Conservation (phyloP, 768 basidiomycete genomes). For the Suillus bovinus region DNA sequence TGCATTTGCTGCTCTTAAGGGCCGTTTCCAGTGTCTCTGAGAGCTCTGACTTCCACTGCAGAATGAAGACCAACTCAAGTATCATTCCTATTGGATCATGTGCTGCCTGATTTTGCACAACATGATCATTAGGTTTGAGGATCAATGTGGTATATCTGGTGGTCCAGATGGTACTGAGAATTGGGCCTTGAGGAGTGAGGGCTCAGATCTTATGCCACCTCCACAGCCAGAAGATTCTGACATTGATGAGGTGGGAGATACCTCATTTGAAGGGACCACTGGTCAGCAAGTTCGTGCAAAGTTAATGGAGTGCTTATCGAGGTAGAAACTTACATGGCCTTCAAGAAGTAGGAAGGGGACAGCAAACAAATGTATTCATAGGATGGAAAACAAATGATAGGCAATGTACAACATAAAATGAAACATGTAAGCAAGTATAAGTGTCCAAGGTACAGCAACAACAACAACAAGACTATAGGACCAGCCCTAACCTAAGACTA, state of each 20-base stretch:
- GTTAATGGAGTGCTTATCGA: background rate
- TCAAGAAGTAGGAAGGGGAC: background rate
- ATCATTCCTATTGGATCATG: background rate
- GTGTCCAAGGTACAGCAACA: too few species aligned
- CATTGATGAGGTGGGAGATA: background rate
- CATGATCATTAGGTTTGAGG: constrained; percentile 5
- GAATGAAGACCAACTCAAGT: background rate
- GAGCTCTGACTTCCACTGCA: background rate
- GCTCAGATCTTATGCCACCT: background rate
- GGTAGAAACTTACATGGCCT: background rate
- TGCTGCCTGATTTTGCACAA: constrained; percentile 9
- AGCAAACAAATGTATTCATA: background rate
- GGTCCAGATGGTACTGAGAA: background rate
- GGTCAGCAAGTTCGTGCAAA: background rate
- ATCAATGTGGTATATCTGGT: background rate
- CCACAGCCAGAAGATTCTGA: background rate
- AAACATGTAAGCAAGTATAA: too few species aligned
- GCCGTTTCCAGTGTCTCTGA: too few species aligned
- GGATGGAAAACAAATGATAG: background rate
- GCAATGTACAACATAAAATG: too few species aligned
- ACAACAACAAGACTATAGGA: too few species aligned
- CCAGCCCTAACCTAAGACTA: too few species aligned
- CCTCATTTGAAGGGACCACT: background rate
- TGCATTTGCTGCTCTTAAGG: too few species aligned
- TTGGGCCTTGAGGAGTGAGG: background rate